phyloP scores from a whole-genome alignment of 164 flowering plant species.

The Dillenia turbinata region DNA sequence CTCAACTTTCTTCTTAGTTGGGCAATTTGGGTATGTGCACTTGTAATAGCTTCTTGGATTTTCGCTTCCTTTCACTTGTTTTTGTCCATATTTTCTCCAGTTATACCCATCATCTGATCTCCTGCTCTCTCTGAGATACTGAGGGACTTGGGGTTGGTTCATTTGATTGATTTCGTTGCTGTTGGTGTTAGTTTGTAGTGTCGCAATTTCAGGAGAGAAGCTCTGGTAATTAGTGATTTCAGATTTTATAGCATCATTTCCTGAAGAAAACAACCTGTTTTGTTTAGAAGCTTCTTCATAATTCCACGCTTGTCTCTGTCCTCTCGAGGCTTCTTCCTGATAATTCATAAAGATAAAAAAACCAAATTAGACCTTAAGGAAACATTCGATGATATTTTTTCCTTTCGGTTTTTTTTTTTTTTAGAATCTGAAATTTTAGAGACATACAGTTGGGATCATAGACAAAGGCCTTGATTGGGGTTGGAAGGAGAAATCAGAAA shows the following conservation, averaged over 20 bases:
- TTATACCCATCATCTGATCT: conserved; percentile 80
- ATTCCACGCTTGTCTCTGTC: conserved; percentile 31
- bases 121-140: conserved; percentile 41
- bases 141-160: conserved; percentile 31
- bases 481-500: conserved; percentile 56
- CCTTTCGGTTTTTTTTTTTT: too few relatives aligned
- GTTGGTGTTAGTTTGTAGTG: conserved; percentile 18
- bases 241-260: conserved; percentile 16
- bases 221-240: conserved; percentile 23
- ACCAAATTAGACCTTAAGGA: too few relatives aligned
- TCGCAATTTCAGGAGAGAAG: conserved; percentile 20
- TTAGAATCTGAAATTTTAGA: too few relatives aligned
- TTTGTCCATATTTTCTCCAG: conserved; percentile 91
- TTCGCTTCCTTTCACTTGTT: conserved; percentile 82
- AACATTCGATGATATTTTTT: too few relatives aligned
- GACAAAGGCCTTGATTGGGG: conserved; percentile 39
- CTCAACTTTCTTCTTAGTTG: conserved; percentile 82
- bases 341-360: not conserved
- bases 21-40: conserved; percentile 72
- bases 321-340: conserved; percentile 30
- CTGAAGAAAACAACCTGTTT: not conserved
- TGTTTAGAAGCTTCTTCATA: conserved; percentile 24
- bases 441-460: conserved; percentile 30
- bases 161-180: conserved; percentile 16
- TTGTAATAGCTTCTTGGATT: conserved; percentile 82